These are phyloP conservation scores for Coniochaeta ligniaria DNA, from an alignment of 2,329 filamentous ascomycete genomes.

Conservation along the genomic window DNA sequence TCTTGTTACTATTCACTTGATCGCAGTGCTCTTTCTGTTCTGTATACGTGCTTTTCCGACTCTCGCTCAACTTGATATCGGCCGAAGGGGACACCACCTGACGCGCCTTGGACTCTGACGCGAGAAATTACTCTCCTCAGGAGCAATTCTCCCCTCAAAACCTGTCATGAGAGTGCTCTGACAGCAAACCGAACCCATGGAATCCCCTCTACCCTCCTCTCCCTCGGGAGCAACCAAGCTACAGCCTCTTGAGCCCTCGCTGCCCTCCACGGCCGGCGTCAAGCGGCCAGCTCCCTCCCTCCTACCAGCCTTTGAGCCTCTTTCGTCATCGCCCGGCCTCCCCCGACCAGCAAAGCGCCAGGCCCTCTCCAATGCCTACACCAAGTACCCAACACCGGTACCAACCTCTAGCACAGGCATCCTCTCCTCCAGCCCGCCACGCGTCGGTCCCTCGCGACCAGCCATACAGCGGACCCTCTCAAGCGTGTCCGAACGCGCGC, in stretches of 20 bases:
- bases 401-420: conserved; percentile 92
- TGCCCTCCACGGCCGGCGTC: conserved; percentile 32
- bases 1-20: not conserved
- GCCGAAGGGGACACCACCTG: not conserved
- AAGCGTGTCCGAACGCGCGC: conserved; percentile 67
- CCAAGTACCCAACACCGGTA: conserved; percentile 85
- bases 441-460: conserved; percentile 35
- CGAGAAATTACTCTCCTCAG: not conserved
- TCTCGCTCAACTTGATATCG: not conserved
- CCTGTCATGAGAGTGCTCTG: conserved; percentile 1
- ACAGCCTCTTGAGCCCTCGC: conserved; percentile 26
- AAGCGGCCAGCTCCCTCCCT: conserved; percentile 61
- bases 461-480: conserved; percentile 54
- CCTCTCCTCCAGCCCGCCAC: conserved; percentile 77
- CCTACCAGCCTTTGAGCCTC: conserved; percentile 71
- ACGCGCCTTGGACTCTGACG: not conserved
- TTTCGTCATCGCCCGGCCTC: conserved; percentile 69
- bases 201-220: conserved; percentile 23
- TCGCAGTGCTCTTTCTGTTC: not conserved
- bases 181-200: conserved; percentile 3
- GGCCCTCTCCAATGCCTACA: conserved; percentile 41
- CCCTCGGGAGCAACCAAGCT: conserved; percentile 16
- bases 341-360: conserved; percentile 65
- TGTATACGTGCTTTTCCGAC: not conserved
- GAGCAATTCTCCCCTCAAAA: not conserved